These are phyloP conservation scores for Erucastrum elatum DNA, from an alignment of 345 rosid species.

Conservation along the genomic window DNA sequence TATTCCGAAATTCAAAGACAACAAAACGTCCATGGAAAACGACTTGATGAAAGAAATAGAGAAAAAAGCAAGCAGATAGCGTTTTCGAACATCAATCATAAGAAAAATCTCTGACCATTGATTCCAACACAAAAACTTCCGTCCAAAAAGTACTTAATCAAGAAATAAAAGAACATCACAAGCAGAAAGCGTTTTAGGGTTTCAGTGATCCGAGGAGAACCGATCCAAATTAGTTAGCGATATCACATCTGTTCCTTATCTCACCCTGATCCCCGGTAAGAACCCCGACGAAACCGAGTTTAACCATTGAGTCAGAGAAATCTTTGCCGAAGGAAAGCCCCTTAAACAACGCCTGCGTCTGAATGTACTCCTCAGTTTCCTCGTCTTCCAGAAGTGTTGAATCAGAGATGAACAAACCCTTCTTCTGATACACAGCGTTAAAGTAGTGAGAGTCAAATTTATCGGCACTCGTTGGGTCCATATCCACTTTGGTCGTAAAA, in stretches of 20 bases:
- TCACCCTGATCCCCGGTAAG: background rate
- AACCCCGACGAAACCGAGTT: background rate
- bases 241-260: background rate
- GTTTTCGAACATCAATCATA: background rate
- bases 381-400: background rate
- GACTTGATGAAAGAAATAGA: background rate
- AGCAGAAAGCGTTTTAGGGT: background rate
- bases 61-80: background rate
- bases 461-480: background rate
- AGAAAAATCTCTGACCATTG: background rate
- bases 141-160: background rate
- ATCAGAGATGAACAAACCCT: slow-evolving; percentile 4
- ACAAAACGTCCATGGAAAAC: background rate
- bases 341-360: background rate
- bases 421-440: background rate
- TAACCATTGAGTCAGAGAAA: background rate
- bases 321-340: background rate
- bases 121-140: background rate
- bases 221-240: background rate
- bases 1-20: background rate
- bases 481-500: background rate
- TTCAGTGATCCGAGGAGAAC: background rate
- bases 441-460: slow-evolving; percentile 4
- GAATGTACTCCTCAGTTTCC: background rate
- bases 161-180: background rate